Conservation (phyloP, 2,329 filamentous ascomycete genomes). For the Cercospora citrullina region DNA sequence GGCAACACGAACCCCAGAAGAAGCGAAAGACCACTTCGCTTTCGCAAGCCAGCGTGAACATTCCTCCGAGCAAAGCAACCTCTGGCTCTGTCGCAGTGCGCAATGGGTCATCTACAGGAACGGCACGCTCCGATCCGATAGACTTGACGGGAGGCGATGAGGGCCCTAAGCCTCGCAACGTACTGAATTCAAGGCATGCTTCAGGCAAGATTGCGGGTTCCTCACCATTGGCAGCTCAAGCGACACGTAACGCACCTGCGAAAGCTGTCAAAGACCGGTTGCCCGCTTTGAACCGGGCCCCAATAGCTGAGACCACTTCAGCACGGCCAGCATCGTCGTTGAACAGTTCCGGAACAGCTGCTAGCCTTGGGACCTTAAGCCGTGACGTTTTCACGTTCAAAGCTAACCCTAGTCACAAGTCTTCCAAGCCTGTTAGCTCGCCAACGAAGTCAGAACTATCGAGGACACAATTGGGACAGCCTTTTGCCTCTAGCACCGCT, state of each 20-base stretch:
- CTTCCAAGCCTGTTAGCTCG: not conserved
- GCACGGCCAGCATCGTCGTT: not conserved
- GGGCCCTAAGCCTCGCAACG: not conserved
- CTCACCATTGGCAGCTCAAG: not conserved
- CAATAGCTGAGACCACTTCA: not conserved
- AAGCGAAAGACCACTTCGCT: not conserved
- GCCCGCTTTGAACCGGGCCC: not conserved
- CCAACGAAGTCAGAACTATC: not conserved
- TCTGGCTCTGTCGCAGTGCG: not conserved
- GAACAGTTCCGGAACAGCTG: not conserved
- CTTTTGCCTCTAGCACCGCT: not conserved
- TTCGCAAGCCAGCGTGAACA: not conserved
- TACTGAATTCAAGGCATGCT: not conserved
- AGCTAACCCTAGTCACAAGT: not conserved
- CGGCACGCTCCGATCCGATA: not conserved
- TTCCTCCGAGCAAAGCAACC: not conserved
- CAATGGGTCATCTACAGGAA: not conserved
- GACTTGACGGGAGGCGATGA: not conserved
- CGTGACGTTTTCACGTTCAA: not conserved
- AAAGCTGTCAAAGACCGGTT: not conserved
- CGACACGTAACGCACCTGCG: not conserved
- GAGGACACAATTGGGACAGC: not conserved
- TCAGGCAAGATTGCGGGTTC: not conserved
- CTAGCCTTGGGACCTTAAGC: not conserved
- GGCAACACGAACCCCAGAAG: not conserved